These are phyloP conservation scores for Colletotrichum truncatum DNA, from an alignment of 2,329 filamentous ascomycete genomes.

Conservation along the genomic window DNA sequence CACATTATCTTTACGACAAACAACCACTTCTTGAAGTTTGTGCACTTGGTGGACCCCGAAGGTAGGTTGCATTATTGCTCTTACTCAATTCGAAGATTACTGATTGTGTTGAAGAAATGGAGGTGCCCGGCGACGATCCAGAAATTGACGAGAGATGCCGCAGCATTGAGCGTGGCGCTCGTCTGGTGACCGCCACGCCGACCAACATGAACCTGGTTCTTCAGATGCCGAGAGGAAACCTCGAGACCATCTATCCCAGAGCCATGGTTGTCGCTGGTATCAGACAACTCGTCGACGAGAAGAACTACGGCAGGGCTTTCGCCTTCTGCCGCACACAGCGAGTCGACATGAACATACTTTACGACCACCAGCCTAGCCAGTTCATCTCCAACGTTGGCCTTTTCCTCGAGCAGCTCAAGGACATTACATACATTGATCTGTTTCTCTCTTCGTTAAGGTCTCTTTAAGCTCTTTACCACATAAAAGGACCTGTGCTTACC, in stretches of 20 bases:
- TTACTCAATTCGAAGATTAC: conserved; percentile 21
- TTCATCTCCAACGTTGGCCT: conserved; percentile 80
- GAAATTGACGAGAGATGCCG: conserved; percentile 93
- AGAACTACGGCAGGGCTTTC: conserved; percentile 87
- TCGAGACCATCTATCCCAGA: conserved; percentile 93
- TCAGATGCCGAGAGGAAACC: conserved; percentile 95
- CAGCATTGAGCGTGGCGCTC: conserved; percentile 88
- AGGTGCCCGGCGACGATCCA: conserved; percentile 86
- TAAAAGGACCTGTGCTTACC: conserved; percentile 35
- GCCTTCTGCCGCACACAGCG: conserved; percentile 89
- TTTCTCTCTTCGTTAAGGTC: conserved; percentile 88
- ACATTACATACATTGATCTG: conserved; percentile 84
- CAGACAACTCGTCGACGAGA: conserved; percentile 79
- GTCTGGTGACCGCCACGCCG: conserved; percentile 88
- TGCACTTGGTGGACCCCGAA: conserved; percentile 77
- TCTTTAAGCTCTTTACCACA: conserved; percentile 34
- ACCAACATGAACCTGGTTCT: conserved; percentile 86
- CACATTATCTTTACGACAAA: conserved; percentile 94
- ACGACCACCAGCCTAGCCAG: conserved; percentile 89
- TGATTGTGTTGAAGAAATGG: conserved; percentile 67
- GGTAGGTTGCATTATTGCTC: conserved; percentile 55
- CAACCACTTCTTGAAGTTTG: conserved; percentile 92
- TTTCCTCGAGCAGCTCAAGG: conserved; percentile 87
- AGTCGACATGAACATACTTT: conserved; percentile 97
- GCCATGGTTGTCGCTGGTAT: conserved; percentile 94